Percentiles rank a stretch among this genome's conserved stretches.
These are phyloP conservation scores for Epithele typhae DNA, from an alignment of 768 basidiomycete species.

Conservation along the genomic window DNA sequence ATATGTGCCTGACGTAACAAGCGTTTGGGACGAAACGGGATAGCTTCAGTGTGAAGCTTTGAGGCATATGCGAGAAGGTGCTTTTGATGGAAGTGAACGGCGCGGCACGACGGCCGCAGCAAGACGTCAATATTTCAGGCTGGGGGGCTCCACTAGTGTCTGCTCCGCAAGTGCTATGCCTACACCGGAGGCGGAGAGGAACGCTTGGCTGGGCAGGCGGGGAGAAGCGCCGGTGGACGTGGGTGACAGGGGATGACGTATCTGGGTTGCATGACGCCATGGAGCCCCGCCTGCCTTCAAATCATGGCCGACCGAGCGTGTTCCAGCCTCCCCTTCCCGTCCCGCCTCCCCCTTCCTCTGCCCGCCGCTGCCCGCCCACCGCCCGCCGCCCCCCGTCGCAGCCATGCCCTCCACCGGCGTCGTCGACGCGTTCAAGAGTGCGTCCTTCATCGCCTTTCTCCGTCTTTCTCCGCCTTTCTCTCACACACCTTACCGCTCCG, in stretches of 20 bases:
- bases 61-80: no score
- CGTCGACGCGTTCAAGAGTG: slow-evolving; percentile 89
- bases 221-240: no score
- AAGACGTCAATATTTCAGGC: no score
- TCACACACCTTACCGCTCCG: neutral
- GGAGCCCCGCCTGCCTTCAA: slow-evolving; percentile 12
- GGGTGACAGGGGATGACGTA: no score
- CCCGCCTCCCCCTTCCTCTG: slow-evolving; percentile 2
- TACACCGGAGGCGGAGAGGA: no score
- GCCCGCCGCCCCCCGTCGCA: neutral
- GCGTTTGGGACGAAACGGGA: no score
- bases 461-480: slow-evolving; percentile 2
- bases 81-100: no score
- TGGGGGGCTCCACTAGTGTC: no score
- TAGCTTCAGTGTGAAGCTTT: no score
- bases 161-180: no score
- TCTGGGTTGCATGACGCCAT: slow-evolving; percentile 11
- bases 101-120: no score
- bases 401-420: slow-evolving; percentile 62
- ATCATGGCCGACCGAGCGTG: slow-evolving; percentile 1
- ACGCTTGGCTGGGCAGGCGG: neutral
- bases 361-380: slow-evolving; percentile 1
- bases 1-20: no score
- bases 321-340: slow-evolving; percentile 1
- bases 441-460: slow-evolving; percentile 18